Conservation (phyloP, 257 asterid genomes). For the Anisodus acutangulus region DNA sequence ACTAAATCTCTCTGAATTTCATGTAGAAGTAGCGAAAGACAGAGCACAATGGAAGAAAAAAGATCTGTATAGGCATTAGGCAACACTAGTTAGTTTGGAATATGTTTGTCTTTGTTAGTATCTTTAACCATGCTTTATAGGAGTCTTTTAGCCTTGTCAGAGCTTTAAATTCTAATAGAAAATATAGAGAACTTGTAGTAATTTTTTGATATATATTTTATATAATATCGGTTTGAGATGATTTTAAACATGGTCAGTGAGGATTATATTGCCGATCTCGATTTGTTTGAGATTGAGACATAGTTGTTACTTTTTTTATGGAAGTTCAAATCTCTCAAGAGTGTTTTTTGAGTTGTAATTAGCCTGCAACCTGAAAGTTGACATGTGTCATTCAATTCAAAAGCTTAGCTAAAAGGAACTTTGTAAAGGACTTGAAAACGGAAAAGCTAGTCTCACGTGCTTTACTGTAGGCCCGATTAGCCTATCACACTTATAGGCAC, state of each 20-base stretch:
- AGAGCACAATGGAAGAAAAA: neutral
- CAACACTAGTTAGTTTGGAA: neutral
- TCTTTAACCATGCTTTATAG: neutral
- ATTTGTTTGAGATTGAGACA: neutral
- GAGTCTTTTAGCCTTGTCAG: neutral
- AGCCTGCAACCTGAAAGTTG: constrained; percentile 2
- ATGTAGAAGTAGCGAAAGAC: neutral
- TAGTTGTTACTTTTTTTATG: neutral
- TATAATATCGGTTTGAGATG: neutral
- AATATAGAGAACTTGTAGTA: neutral
- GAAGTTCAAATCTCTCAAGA: neutral
- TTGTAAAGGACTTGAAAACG: neutral
- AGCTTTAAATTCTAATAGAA: neutral
- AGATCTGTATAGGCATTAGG: neutral
- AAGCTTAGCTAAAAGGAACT: neutral
- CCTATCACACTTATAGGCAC: too few species aligned
- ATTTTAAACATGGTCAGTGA: neutral
- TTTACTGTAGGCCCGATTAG: neutral
- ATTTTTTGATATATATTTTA: neutral
- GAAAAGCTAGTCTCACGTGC: neutral
- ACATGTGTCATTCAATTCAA: neutral
- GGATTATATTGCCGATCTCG: neutral
- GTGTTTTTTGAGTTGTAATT: neutral
- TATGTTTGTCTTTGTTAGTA: neutral
- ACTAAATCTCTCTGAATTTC: neutral